Evolutionary conservation across 2,329 filamentous ascomycete genomes (phyloP).

Genomic region (Cercospora sp.): DNA sequence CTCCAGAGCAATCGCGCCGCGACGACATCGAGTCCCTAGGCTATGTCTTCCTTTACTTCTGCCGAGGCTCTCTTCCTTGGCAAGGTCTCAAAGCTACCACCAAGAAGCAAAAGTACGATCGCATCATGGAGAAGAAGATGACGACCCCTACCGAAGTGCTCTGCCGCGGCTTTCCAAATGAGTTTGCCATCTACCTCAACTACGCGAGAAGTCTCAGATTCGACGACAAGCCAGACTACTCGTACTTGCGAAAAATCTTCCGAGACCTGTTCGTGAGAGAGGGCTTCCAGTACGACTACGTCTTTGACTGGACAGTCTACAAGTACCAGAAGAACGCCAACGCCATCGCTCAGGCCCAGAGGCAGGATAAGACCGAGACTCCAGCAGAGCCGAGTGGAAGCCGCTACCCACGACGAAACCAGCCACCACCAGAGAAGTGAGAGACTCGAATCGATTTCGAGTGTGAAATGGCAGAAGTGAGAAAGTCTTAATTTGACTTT

Average conservation of each 20-base stretch:
- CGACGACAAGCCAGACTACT: conserved; percentile 99
- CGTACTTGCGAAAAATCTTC: conserved; percentile 99
- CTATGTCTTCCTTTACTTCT: conserved; percentile 35
- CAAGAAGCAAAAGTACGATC: conserved; percentile 25
- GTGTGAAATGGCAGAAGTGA: not conserved
- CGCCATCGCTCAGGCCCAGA: conserved; percentile 77
- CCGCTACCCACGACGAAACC: not conserved
- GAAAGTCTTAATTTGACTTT: not conserved
- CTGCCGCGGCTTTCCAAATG: conserved; percentile 98
- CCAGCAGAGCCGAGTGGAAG: not conserved
- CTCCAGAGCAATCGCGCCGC: conserved; percentile 31
- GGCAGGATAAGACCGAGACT: conserved; percentile 2
- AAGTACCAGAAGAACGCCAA: conserved; percentile 99
- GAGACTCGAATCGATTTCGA: not conserved
- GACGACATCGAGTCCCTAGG: conserved; percentile 36
- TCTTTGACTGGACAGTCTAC: conserved; percentile 99
- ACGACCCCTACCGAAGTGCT: conserved; percentile 48
- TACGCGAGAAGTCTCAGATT: conserved; percentile 98
- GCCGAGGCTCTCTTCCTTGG: conserved; percentile 34
- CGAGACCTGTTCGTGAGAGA: conserved; percentile 97
- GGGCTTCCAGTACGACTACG: conserved; percentile 99
- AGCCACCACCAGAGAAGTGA: not conserved
- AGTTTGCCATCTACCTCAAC: conserved; percentile 99
- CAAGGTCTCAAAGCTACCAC: conserved; percentile 28
- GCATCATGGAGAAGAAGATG: conserved; percentile 32